Conservation (phyloP, 495 filamentous ascomycete species). For the Penicillium psychrofluorescens region DNA sequence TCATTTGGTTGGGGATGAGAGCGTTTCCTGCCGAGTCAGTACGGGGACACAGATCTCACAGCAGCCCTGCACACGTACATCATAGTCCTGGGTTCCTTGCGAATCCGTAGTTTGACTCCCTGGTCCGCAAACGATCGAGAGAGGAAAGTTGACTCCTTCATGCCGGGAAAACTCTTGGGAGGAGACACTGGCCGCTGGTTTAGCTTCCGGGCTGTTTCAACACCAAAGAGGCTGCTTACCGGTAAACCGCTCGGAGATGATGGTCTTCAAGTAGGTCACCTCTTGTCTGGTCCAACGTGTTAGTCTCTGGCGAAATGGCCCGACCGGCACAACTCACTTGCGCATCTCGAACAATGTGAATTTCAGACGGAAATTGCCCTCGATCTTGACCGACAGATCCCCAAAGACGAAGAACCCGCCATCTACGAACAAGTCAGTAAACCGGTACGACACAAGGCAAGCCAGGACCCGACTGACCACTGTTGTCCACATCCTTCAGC, state of each 20-base stretch:
- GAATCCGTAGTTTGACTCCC: constrained; percentile 79
- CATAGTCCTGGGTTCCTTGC: constrained; percentile 70
- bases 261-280: constrained; percentile 62
- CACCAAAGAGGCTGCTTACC: constrained; percentile 33
- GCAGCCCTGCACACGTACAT: constrained; percentile 30
- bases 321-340: constrained; percentile 43
- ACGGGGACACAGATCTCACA: constrained; percentile 4
- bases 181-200: constrained; percentile 49
- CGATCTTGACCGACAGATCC: constrained; percentile 78
- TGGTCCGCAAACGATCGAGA: constrained; percentile 94
- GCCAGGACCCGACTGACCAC: constrained; percentile 39
- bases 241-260: constrained; percentile 66
- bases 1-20: constrained; percentile 31
- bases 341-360: constrained; percentile 85
- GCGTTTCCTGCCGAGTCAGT: constrained; percentile 31
- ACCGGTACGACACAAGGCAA: not conserved
- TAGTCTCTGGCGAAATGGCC: not conserved
- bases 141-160: constrained; percentile 85
- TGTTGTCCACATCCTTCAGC: constrained; percentile 86
- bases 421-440: constrained; percentile 42
- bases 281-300: constrained; percentile 26
- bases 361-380: constrained; percentile 70
- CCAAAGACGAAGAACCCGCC: constrained; percentile 97
- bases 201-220: too few species aligned
- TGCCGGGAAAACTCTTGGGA: constrained; percentile 76